Evolutionary conservation across 192 early-diverging fungal genomes (phyloP).

Genomic region (Coemansia sp.): DNA sequence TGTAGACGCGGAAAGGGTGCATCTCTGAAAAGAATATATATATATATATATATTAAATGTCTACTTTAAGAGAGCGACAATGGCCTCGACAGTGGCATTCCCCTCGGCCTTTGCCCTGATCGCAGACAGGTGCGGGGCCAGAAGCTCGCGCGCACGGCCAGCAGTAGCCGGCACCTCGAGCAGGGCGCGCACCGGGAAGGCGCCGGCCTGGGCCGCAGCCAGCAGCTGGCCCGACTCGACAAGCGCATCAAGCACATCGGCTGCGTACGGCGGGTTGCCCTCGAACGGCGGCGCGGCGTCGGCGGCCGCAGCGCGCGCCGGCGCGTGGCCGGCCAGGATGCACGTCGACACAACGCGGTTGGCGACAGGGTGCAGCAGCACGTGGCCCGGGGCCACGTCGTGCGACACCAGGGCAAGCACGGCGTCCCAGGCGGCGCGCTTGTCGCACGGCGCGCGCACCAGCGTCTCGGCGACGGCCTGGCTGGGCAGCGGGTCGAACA

Average conservation of each 20-base stretch:
- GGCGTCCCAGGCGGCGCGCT: constrained; percentile 25
- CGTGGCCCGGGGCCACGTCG: constrained; percentile 20
- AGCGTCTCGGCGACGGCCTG: constrained; percentile 74
- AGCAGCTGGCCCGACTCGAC: constrained; percentile 20
- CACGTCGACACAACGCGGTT: constrained; percentile 50
- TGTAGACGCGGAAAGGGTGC: no score
- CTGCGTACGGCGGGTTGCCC: constrained; percentile 32
- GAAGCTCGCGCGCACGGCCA: constrained; percentile 22
- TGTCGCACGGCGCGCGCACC: constrained; percentile 61
- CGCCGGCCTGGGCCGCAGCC: constrained; percentile 35
- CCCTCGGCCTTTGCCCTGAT: constrained; percentile 4
- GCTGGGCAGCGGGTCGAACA: constrained; percentile 67
- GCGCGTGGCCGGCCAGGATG: constrained; percentile 42
- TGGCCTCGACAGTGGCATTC: constrained; percentile 26
- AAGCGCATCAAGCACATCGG: constrained; percentile 31
- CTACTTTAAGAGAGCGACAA: constrained; percentile 6
- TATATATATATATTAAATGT: background rate
- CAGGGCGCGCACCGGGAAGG: constrained; percentile 54
- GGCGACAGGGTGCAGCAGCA: constrained; percentile 36
- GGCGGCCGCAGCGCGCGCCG: constrained; percentile 14
- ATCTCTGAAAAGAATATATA: no score
- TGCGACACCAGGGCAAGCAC: constrained; percentile 30
- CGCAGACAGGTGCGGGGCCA: constrained; percentile 22
- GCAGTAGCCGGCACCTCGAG: constrained; percentile 45
- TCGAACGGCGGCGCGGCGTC: constrained; percentile 18